Evolutionary conservation across 177 flowering plant genomes (phyloP).

Genomic region (Vitis hybrid): DNA sequence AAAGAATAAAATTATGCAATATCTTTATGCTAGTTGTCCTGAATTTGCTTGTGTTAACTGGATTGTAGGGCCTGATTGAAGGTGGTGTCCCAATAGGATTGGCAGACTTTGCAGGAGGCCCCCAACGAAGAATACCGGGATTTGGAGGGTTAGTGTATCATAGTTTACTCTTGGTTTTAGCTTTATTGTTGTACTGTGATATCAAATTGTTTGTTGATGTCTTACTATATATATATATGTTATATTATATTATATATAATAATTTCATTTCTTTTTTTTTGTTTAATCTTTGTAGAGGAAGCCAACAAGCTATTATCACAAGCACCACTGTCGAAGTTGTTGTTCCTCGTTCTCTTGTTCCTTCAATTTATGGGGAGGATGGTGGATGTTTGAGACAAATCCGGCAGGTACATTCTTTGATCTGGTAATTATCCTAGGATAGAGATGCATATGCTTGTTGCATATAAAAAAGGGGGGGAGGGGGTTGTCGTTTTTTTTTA

Average conservation of each 20-base stretch:
- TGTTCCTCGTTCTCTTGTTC: constrained; percentile 83
- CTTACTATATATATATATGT: background rate
- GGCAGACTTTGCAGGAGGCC: constrained; percentile 60
- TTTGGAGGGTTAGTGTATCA: constrained; percentile 62
- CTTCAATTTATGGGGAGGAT: constrained; percentile 82
- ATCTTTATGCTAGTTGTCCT: background rate
- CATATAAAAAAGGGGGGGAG: too few relatives aligned
- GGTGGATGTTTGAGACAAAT: constrained; percentile 81
- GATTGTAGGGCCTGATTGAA: constrained; percentile 53
- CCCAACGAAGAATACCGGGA: constrained; percentile 60
- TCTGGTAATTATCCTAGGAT: background rate
- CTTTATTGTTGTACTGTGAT: background rate
- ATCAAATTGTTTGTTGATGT: background rate
- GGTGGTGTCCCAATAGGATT: constrained; percentile 57
- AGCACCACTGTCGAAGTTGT: constrained; percentile 90
- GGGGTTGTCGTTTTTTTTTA: too few relatives aligned
- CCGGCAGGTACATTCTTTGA: constrained; percentile 52
- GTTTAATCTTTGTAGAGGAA: constrained; percentile 35
- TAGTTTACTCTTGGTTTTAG: background rate
- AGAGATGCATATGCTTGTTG: background rate
- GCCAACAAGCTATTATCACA: constrained; percentile 71
- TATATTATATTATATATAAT: background rate
- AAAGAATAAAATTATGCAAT: background rate
- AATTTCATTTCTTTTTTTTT: background rate
- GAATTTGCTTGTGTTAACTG: constrained; percentile 10